Percentiles rank a stretch among this genome's conserved stretches.
Evolutionary conservation across 768 basidiomycete genomes (phyloP).

Genomic region (Kwoniella botswanensis): DNA sequence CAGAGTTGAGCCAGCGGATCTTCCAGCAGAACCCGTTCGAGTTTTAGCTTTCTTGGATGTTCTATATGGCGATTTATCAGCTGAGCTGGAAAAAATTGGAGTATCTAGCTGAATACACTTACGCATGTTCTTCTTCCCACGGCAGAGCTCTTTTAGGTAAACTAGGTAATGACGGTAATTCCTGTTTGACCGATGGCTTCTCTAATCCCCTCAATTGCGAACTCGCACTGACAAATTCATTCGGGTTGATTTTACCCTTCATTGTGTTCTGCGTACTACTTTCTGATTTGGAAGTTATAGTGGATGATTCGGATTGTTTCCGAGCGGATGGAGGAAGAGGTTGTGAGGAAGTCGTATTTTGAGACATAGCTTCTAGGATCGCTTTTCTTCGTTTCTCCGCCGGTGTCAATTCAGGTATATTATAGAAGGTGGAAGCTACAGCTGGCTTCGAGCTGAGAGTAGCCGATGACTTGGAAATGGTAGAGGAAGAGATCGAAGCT

Average conservation of each 20-base stretch:
- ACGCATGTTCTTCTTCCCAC: constrained; percentile 45
- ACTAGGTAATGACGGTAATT: constrained; percentile 29
- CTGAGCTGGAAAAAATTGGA: neutral
- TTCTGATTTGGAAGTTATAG: constrained; percentile 15
- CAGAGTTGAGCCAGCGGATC: constrained; percentile 26
- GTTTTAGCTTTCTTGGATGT: constrained; percentile 25
- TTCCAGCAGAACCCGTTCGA: constrained; percentile 18
- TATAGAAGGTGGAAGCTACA: neutral
- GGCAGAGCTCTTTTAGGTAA: constrained; percentile 44
- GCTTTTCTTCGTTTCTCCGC: constrained; percentile 42
- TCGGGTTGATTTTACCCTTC: neutral
- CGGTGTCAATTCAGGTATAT: constrained; percentile 28
- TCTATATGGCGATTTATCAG: neutral
- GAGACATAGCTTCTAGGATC: constrained; percentile 40
- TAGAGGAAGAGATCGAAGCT: neutral
- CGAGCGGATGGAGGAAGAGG: constrained; percentile 10
- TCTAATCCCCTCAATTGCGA: constrained; percentile 12
- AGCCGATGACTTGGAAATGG: neutral
- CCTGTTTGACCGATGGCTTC: constrained; percentile 18
- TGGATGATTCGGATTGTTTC: neutral
- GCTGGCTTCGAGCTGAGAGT: neutral
- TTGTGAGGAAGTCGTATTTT: constrained; percentile 13
- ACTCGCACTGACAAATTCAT: constrained; percentile 17
- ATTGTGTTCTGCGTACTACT: neutral
- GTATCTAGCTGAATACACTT: constrained; percentile 13